Evolutionary conservation across 768 basidiomycete genomes (phyloP).

Genomic region (Lanmaoa rubissima): DNA sequence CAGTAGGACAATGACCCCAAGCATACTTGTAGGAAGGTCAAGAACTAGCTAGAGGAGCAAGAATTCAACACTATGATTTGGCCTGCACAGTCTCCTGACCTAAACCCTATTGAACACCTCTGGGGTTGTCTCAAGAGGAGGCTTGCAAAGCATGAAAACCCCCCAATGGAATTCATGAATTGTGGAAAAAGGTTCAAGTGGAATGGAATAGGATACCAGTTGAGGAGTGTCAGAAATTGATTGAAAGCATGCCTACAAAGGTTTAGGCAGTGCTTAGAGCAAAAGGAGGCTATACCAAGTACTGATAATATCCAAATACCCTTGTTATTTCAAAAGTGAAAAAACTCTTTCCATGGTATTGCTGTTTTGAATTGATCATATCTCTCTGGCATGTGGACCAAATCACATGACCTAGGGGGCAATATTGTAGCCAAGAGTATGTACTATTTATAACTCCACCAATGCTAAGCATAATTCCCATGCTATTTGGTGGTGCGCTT

Average conservation of each 20-base stretch:
- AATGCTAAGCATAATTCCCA: neutral
- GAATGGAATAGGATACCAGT: neutral
- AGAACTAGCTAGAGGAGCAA: too few species aligned
- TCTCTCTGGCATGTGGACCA: neutral
- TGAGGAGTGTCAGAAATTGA: too few species aligned
- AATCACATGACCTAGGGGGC: neutral
- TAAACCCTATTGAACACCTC: too few species aligned
- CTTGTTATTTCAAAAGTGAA: neutral
- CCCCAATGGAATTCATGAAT: neutral
- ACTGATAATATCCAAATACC: neutral
- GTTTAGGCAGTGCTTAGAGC: neutral
- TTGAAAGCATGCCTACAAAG: too few species aligned
- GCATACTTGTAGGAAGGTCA: too few species aligned
- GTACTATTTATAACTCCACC: neutral
- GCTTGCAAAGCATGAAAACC: too few species aligned
- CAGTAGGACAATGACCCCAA: too few species aligned
- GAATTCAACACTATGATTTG: too few species aligned
- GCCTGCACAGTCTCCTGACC: too few species aligned
- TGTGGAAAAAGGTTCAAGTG: neutral
- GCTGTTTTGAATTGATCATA: neutral
- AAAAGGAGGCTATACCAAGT: neutral
- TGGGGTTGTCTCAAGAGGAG: too few species aligned
- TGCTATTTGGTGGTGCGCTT: too few species aligned
- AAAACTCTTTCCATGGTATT: neutral
- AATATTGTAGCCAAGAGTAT: neutral